Base-by-base conservation (phyloP, 805 yeast genomes). In the Kazachstania viticola region DNA sequence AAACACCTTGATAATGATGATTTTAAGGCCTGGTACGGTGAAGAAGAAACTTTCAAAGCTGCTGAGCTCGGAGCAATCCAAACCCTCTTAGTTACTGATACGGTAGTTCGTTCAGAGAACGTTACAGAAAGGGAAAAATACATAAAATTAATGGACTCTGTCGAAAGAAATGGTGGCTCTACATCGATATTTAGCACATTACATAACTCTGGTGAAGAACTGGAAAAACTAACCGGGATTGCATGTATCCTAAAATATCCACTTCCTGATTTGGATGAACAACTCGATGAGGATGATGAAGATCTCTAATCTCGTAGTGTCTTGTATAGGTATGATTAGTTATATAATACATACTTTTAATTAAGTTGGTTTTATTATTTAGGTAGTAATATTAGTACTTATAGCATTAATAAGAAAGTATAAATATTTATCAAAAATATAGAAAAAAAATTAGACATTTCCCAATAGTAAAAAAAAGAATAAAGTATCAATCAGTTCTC, bases 11-110 rank as follows among this genome's bases (percentile, higher is more conserved):
- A 84, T 49, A 73, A 72, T 17, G 96, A 88, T 54, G 83, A 80
- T 39, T 75, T 69, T 25, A 73, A 73, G 40, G 94, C 97, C 3
- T 91, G 95, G 93, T 88, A 91, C 54, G 97, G 98, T 24, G 77
- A 78, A 15, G 62, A 65, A 14, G 95, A 84, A 45, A 80, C 79
- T 14, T 65, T 60, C 21, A 78, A 72, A 39, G 97, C 96, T 0
- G 65, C 77, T 1, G 71, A 69, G 9, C 58, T 74, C 46, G 94
- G 94, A 5, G 91, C 95, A 0, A 80, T 88, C 3, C 69, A 74
- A 37, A 65, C 71, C 19, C 61, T 88, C 26, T 52, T 91, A 61
- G 68, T 91, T 27, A 78, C 95, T 0, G 97, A 91, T 49, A 56
- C 79, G 1, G 55, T 85, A 21, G 77, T 87, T 58, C 67, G 94